phyloP scores from a whole-genome alignment of 768 basidiomycete genomes.

The Chalciporus piperatus region DNA sequence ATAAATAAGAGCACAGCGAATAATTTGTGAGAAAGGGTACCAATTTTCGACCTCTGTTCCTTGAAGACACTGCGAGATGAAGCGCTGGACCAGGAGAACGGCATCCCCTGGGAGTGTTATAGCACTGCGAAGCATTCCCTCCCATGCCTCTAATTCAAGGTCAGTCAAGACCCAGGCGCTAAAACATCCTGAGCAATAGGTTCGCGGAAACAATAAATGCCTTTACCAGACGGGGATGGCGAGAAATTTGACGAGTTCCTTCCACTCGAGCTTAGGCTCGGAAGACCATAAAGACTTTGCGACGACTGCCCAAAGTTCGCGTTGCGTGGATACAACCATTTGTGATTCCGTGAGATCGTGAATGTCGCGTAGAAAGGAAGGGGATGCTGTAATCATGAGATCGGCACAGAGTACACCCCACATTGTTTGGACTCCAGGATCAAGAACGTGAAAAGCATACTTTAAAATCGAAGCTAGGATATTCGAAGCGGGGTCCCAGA shows the following conservation, averaged over 20 bases:
- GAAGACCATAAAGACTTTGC: constrained; percentile 33
- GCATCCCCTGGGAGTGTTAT: constrained; percentile 19
- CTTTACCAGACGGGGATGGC: constrained; percentile 47
- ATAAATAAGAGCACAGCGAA: constrained; percentile 7
- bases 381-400: constrained; percentile 42
- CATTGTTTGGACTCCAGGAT: constrained; percentile 35
- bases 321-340: constrained; percentile 19
- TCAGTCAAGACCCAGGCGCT: constrained; percentile 48
- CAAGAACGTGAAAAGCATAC: constrained; percentile 38
- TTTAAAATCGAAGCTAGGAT: constrained; percentile 48
- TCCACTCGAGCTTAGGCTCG: constrained; percentile 33
- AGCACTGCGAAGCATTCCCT: constrained; percentile 32
- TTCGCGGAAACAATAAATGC: background rate
- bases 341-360: constrained; percentile 27
- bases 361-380: constrained; percentile 38
- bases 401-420: constrained; percentile 53
- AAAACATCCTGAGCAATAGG: constrained; percentile 1
- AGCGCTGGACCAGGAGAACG: constrained; percentile 8
- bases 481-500: constrained; percentile 43
- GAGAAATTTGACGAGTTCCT: constrained; percentile 44
- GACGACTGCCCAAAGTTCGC: constrained; percentile 48
- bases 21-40: constrained; percentile 8
- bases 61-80: constrained; percentile 13
- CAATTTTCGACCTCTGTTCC: constrained; percentile 19
- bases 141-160: constrained; percentile 44